These are phyloP conservation scores for Cicer bijugum DNA, from an alignment of 306 rosid species.

Conservation along the genomic window DNA sequence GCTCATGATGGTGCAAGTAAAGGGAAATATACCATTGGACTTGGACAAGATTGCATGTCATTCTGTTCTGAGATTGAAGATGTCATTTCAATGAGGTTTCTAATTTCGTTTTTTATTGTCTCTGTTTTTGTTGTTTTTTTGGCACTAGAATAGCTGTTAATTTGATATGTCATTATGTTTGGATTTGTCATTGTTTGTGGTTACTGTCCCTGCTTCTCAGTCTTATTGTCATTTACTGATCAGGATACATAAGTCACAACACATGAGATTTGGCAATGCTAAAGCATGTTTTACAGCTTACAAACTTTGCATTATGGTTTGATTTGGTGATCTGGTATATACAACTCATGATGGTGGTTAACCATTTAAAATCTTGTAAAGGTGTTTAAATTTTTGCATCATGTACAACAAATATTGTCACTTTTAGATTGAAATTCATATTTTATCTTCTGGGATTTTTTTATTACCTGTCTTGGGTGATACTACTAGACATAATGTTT, in stretches of 20 bases:
- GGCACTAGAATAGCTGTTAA: not conserved
- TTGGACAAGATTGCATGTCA: conserved; percentile 98
- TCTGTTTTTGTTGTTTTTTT: conserved; percentile 17
- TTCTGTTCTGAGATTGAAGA: conserved; percentile 94
- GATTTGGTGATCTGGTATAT: conserved; percentile 22
- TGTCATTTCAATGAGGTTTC: conserved; percentile 97
- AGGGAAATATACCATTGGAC: conserved; percentile 97
- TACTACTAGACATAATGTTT: not conserved
- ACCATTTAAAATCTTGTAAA: conserved; percentile 8
- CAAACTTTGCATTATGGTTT: conserved; percentile 18
- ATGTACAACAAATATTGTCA: conserved; percentile 16
- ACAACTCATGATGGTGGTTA: not conserved
- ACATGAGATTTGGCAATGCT: not conserved
- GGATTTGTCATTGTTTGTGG: conserved; percentile 1
- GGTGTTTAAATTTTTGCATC: not conserved
- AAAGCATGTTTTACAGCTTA: conserved; percentile 4
- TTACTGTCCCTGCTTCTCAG: not conserved
- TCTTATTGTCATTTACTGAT: not conserved
- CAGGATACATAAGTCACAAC: not conserved
- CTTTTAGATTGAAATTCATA: conserved; percentile 7
- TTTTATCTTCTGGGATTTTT: not conserved
- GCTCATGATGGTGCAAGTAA: conserved; percentile 96
- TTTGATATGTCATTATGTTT: not conserved
- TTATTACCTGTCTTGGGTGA: not conserved
- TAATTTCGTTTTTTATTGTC: conserved; percentile 27